phyloP scores from a whole-genome alignment of 2,329 filamentous ascomycete genomes.

The Fusarium austroafricanum region DNA sequence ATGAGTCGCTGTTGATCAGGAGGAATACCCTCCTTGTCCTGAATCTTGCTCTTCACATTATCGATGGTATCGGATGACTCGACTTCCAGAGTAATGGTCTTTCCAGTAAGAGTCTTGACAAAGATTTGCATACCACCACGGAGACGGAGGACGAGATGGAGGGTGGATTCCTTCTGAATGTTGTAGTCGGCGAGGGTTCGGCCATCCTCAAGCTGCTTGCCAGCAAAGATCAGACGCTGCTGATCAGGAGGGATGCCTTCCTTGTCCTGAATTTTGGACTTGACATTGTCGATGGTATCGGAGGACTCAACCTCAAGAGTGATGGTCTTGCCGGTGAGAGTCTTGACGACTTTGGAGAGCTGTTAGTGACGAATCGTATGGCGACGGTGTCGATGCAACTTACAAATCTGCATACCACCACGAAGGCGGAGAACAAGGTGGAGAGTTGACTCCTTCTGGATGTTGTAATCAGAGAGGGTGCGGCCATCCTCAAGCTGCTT shows the following conservation, averaged over 20 bases:
- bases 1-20: constrained; percentile 95
- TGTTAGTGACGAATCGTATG: constrained; percentile 29
- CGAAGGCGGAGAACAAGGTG: constrained; percentile 80
- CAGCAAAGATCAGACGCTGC: constrained; percentile 94
- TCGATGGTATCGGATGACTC: constrained; percentile 92
- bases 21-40: constrained; percentile 92
- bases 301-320: constrained; percentile 89
- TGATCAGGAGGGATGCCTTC: constrained; percentile 96
- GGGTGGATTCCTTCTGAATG: constrained; percentile 92
- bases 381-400: constrained; percentile 41
- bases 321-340: constrained; percentile 93
- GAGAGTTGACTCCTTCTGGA: constrained; percentile 74
- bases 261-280: constrained; percentile 98
- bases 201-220: constrained; percentile 95
- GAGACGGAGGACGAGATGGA: constrained; percentile 87
- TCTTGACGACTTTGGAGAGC: constrained; percentile 72
- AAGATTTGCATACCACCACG: constrained; percentile 93
- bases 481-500: constrained; percentile 95
- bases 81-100: constrained; percentile 94
- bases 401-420: constrained; percentile 75
- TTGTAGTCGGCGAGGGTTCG: constrained; percentile 93
- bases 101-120: constrained; percentile 88
- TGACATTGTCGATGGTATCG: constrained; percentile 96
- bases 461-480: constrained; percentile 67
- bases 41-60: constrained; percentile 94